These are phyloP conservation scores for Persicaria maculosa DNA, from an alignment of 148 eudicot species.

Conservation along the genomic window DNA sequence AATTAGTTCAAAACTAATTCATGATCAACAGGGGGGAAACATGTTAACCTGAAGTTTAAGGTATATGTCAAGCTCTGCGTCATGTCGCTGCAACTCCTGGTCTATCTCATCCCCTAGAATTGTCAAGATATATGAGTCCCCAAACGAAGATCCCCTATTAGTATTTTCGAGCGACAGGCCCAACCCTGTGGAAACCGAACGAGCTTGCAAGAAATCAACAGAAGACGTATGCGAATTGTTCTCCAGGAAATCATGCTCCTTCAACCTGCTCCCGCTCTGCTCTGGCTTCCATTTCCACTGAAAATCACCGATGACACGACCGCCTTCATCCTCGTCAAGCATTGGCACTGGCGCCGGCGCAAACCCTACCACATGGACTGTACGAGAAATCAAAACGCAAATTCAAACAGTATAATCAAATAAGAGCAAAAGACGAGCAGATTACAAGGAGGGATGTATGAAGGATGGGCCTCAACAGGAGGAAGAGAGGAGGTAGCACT, in stretches of 20 bases:
- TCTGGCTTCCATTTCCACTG: conserved; percentile 36
- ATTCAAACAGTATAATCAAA: not conserved
- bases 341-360: conserved; percentile 11
- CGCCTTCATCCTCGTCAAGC: conserved; percentile 30
- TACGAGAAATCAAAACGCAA: conserved; percentile 1
- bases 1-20: not conserved
- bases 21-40: not conserved
- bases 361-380: conserved; percentile 54
- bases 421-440: not conserved
- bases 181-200: conserved; percentile 51
- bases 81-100: conserved; percentile 44
- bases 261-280: conserved; percentile 26
- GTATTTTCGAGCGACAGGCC: conserved; percentile 45
- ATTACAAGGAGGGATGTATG: conserved; percentile 51
- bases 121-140: conserved; percentile 33
- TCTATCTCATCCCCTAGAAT: conserved; percentile 44
- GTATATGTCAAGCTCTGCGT: conserved; percentile 48
- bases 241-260: conserved; percentile 50
- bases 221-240: conserved; percentile 47
- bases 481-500: conserved; percentile 12
- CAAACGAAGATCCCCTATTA: conserved; percentile 34
- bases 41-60: conserved; percentile 45
- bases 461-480: conserved; percentile 46
- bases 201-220: conserved; percentile 44
- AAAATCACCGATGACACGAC: not conserved